Conservation (phyloP, 139 green algal species). For the Asterochloris erici region DNA sequence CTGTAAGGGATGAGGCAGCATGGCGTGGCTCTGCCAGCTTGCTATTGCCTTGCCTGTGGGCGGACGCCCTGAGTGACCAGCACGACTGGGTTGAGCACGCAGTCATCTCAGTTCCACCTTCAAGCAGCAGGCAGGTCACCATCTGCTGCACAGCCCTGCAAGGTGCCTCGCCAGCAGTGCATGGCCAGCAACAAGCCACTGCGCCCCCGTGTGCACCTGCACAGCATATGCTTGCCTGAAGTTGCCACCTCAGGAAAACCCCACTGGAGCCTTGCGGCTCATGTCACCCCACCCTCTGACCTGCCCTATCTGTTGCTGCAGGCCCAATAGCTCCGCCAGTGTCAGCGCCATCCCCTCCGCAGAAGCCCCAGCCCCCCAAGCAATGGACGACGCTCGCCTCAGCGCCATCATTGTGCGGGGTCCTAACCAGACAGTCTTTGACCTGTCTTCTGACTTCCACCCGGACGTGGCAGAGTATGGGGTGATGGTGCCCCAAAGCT, state of each 20-base stretch:
- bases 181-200: no score
- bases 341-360: neutral
- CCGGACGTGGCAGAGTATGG: constrained; percentile 23
- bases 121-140: neutral
- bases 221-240: neutral
- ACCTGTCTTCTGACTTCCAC: constrained; percentile 30
- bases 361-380: neutral
- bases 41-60: neutral
- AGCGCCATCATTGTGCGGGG: neutral
- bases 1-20: neutral
- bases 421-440: constrained; percentile 7
- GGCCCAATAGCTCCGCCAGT: neutral
- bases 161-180: no score
- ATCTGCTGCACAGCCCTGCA: neutral
- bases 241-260: neutral
- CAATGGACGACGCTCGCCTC: neutral
- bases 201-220: neutral
- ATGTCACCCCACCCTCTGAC: neutral
- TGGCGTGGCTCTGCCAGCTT: neutral
- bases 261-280: neutral
- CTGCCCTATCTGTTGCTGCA: neutral
- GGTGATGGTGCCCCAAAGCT: neutral
- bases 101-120: neutral
- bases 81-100: neutral
- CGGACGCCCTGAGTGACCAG: neutral